Evolutionary conservation across 345 rosid genomes (phyloP).

Genomic region (Populus euphratica): DNA sequence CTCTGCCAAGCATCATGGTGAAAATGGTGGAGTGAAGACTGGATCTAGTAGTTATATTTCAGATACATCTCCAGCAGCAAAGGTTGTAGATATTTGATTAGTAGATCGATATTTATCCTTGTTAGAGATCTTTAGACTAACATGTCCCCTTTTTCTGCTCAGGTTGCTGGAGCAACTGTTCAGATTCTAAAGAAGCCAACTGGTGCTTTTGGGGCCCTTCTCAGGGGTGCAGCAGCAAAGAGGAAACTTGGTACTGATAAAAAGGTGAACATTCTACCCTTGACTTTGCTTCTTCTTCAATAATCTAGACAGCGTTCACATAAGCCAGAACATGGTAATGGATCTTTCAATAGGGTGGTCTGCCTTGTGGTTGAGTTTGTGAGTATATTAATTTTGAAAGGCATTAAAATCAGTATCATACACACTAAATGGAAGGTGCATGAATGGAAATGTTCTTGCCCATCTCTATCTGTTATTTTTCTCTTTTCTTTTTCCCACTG

Average conservation of each 20-base stretch:
- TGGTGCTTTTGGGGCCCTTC: constrained; percentile 54
- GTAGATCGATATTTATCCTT: neutral
- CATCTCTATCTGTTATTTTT: neutral
- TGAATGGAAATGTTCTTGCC: neutral
- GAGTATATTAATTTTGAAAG: neutral
- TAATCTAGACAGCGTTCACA: neutral
- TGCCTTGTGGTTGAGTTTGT: neutral
- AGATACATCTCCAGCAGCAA: constrained; percentile 30
- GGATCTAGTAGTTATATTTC: constrained; percentile 8
- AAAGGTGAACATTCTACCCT: constrained; percentile 33
- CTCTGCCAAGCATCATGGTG: constrained; percentile 14
- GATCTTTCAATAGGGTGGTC: neutral
- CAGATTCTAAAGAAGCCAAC: constrained; percentile 57
- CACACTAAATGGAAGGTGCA: neutral
- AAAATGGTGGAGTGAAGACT: constrained; percentile 22
- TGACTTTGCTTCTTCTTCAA: neutral
- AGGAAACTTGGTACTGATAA: constrained; percentile 42
- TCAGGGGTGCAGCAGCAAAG: constrained; percentile 41
- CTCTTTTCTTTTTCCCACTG: too few species aligned
- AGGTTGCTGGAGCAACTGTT: constrained; percentile 54
- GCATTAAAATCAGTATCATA: neutral
- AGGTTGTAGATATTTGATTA: constrained; percentile 30
- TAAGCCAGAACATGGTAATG: neutral
- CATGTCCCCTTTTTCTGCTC: constrained; percentile 12
- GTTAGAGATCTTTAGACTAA: constrained; percentile 13